phyloP scores from a whole-genome alignment of 805 yeast genomes.

The Ogataea glucozyma region DNA sequence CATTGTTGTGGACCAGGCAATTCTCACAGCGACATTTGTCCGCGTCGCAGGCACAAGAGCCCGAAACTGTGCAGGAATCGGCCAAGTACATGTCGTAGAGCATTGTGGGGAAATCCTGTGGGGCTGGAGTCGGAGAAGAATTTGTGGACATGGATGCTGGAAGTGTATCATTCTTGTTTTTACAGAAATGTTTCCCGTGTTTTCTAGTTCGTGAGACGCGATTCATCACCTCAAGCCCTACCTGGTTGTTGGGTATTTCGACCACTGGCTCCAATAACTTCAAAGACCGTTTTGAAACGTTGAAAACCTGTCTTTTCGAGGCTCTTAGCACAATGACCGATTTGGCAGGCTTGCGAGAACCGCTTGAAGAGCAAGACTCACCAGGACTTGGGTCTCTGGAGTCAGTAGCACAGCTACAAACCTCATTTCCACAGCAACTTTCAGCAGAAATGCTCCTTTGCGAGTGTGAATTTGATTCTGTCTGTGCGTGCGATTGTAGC shows the following conservation, averaged over 20 bases:
- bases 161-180: constrained; percentile 6
- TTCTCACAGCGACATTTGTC: constrained; percentile 33
- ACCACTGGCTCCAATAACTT: constrained; percentile 36
- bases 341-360: constrained; percentile 5
- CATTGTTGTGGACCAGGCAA: constrained; percentile 35
- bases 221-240: constrained; percentile 33
- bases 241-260: constrained; percentile 35
- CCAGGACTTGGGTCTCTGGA: background rate
- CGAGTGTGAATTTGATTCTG: no score
- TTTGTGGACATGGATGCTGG: no score
- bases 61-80: constrained; percentile 37
- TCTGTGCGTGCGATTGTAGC: background rate
- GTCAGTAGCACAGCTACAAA: constrained; percentile 10
- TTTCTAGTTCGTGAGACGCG: constrained; percentile 20
- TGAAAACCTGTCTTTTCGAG: constrained; percentile 37
- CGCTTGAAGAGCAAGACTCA: no score
- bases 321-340: constrained; percentile 37
- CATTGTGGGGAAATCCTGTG: background rate
- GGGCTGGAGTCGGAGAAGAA: background rate
- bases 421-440: constrained; percentile 8
- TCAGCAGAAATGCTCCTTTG: constrained; percentile 3
- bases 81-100: constrained; percentile 35
- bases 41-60: constrained; percentile 37
- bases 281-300: constrained; percentile 37
- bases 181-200: constrained; percentile 24